Evolutionary conservation across 169 alveolate species (phyloP).

Genomic region (Neospora caninum): DNA sequence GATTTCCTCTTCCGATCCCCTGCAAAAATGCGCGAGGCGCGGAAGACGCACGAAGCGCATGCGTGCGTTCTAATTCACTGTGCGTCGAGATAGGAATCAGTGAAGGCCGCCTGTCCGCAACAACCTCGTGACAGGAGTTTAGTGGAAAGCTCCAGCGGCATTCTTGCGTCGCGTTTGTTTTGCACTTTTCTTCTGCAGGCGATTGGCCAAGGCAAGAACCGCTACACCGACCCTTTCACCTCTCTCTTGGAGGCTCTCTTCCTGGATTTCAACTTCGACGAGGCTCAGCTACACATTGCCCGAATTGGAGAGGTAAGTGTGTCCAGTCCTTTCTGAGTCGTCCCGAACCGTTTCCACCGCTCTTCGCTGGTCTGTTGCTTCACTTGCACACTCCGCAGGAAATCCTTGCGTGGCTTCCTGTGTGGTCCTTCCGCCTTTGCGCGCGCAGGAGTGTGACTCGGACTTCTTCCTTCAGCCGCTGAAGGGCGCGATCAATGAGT

Average conservation of each 20-base stretch:
- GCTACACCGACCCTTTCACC: conserved; percentile 88
- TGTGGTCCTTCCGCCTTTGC: background rate
- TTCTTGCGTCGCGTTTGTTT: background rate
- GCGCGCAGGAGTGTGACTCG: conserved; percentile 73
- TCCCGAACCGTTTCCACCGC: background rate
- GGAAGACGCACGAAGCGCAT: no score
- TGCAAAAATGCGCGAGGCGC: no score
- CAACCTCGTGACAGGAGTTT: no score
- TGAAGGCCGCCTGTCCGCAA: no score
- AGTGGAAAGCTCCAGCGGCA: background rate
- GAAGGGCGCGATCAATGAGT: conserved; percentile 87
- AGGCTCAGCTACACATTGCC: conserved; percentile 86
- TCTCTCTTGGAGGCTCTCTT: conserved; percentile 86
- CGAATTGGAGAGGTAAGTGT: conserved; percentile 73
- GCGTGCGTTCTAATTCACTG: no score
- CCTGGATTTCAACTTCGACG: conserved; percentile 88
- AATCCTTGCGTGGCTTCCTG: no score
- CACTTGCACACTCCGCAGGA: background rate
- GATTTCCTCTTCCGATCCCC: no score
- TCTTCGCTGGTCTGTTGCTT: background rate
- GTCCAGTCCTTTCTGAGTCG: background rate
- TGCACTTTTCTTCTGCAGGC: conserved; percentile 46
- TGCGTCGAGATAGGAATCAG: no score
- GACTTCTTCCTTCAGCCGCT: conserved; percentile 87
- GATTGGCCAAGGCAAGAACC: conserved; percentile 78